Conservation (phyloP, 768 basidiomycete species). For the Leucosporidium scottii region DNA sequence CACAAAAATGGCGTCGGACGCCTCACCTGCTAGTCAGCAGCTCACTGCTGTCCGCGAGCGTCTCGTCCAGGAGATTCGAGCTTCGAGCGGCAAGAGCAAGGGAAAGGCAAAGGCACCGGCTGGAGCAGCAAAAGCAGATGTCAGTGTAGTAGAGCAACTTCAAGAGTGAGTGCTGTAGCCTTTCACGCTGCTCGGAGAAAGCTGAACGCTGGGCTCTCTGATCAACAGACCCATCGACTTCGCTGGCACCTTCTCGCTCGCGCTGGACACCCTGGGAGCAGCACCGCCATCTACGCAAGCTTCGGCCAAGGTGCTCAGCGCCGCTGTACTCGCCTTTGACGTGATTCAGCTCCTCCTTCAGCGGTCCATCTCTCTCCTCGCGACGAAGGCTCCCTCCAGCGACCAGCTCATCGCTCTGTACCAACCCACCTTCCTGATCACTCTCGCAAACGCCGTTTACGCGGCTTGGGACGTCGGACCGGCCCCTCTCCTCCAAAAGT, state of each 20-base stretch:
- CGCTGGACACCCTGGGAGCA: conserved; percentile 11
- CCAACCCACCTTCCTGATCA: not conserved
- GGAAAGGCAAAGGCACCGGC: conserved; percentile 11
- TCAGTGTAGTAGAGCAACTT: not conserved
- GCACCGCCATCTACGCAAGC: not conserved
- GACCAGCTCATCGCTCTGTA: not conserved
- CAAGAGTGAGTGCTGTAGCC: not conserved
- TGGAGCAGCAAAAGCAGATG: too few species aligned
- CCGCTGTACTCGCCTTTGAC: not conserved
- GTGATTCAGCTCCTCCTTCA: not conserved
- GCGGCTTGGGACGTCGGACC: conserved; percentile 14
- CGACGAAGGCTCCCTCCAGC: too few species aligned
- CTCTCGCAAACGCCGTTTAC: conserved; percentile 11
- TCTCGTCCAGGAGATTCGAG: not conserved
- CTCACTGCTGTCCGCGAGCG: conserved; percentile 17
- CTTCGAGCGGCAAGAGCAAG: not conserved
- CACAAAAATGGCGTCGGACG: not conserved
- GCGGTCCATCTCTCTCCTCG: not conserved
- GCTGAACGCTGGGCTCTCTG: not conserved
- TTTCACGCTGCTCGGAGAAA: not conserved
- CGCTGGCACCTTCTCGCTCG: conserved; percentile 5
- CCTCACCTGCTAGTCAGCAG: not conserved
- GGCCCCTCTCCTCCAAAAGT: conserved; percentile 3
- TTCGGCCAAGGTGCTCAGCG: not conserved
- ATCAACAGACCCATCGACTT: conserved; percentile 1